Evolutionary conservation across 2,329 filamentous ascomycete genomes (phyloP).

Genomic region (Alternaria incomplexa): DNA sequence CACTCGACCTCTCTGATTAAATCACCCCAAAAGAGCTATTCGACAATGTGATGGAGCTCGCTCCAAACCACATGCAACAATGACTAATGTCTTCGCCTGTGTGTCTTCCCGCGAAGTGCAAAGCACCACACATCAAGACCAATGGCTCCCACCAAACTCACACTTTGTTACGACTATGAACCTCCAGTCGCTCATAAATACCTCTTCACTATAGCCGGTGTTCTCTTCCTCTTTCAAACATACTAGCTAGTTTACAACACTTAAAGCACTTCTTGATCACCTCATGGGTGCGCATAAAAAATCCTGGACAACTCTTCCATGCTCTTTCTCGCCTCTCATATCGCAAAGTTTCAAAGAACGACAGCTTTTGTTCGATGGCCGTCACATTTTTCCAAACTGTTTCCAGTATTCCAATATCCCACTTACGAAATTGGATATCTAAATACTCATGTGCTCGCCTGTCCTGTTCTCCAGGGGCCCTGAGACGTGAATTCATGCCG

Average conservation of each 20-base stretch:
- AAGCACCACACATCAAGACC: not conserved
- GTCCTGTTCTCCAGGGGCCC: not conserved
- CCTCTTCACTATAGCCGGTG: not conserved
- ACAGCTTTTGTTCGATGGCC: not conserved
- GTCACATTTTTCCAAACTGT: not conserved
- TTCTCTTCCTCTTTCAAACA: not conserved
- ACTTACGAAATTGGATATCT: no score
- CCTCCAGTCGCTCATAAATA: not conserved
- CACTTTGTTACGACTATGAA: not conserved
- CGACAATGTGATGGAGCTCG: rapidly evolving
- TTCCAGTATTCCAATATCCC: no score
- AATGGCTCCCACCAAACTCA: not conserved
- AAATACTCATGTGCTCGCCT: not conserved
- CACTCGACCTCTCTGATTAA: not conserved
- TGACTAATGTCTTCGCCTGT: not conserved
- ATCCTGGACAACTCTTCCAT: not conserved
- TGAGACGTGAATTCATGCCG: not conserved
- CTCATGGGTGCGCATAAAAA: not conserved
- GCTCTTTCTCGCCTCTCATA: not conserved
- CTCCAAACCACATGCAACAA: rapidly evolving
- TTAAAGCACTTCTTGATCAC: no score
- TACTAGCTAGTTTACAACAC: not conserved
- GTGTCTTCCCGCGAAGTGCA: not conserved
- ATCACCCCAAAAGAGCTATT: rapidly evolving
- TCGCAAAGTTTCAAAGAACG: not conserved